Conservation (phyloP, 441 rosid species). For the Bocquillonia castaneifolia region DNA sequence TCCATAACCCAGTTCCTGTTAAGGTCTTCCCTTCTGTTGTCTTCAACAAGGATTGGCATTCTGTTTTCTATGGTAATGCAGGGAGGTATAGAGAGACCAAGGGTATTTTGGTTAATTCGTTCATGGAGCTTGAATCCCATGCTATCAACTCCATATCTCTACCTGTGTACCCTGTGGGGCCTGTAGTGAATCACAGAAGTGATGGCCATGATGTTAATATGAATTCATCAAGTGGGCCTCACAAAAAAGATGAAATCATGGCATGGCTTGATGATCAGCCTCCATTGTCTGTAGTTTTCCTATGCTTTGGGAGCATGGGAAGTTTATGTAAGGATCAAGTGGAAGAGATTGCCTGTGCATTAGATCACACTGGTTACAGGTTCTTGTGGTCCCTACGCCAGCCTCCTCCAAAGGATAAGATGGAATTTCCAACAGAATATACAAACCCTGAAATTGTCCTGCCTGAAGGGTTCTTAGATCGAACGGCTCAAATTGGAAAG, state of each 20-base stretch:
- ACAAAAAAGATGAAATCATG: slow-evolving; percentile 4
- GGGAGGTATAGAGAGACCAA: background rate
- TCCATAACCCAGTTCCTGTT: background rate
- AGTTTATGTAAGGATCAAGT: slow-evolving; percentile 1
- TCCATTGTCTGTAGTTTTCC: background rate
- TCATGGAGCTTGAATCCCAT: background rate
- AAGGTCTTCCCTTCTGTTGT: background rate
- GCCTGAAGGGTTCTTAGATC: background rate
- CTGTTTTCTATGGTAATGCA: background rate
- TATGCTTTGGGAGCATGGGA: slow-evolving; percentile 7
- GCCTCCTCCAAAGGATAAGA: background rate
- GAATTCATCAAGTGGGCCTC: background rate
- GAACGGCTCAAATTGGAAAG: background rate
- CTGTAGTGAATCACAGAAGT: background rate
- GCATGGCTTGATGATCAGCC: slow-evolving; percentile 9
- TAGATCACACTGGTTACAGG: background rate
- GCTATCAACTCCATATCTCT: background rate
- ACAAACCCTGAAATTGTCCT: background rate
- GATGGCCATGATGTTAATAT: background rate
- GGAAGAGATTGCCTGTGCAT: background rate
- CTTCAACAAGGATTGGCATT: background rate
- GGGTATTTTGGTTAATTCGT: background rate
- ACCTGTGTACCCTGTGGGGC: background rate
- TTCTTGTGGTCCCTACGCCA: slow-evolving; percentile 3
- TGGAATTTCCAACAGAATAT: background rate